Percentiles rank a stretch among this genome's conserved stretches.
Conservation (phyloP, 768 basidiomycete genomes). For the Podaxis pistillaris region DNA sequence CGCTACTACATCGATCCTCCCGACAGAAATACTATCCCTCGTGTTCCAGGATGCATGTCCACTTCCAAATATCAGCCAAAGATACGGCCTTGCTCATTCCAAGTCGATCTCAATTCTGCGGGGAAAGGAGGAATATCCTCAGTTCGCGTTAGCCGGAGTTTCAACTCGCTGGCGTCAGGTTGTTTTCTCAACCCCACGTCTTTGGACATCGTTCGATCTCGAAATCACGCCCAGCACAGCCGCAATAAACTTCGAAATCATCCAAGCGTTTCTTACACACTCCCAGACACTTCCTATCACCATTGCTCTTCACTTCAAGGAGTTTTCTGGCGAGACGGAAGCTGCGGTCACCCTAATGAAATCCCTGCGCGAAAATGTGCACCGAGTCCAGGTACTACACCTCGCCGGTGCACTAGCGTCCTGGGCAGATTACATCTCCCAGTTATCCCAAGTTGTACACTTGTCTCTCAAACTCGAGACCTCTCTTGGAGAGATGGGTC, state of each 20-base stretch:
- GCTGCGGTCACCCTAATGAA: no score
- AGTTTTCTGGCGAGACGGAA: background rate
- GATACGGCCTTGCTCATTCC: background rate
- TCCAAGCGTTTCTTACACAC: background rate
- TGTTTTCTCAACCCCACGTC: background rate
- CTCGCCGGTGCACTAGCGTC: no score
- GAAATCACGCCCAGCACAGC: background rate
- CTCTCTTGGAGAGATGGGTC: background rate
- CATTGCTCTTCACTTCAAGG: background rate
- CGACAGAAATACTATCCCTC: background rate
- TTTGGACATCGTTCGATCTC: background rate
- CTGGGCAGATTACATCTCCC: no score
- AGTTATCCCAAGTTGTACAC: no score
- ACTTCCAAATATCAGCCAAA: background rate
- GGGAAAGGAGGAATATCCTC: background rate
- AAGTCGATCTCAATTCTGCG: background rate
- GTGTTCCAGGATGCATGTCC: background rate
- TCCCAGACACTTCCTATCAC: background rate
- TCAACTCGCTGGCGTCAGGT: background rate
- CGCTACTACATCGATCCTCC: background rate
- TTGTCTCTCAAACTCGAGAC: no score
- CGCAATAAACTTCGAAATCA: background rate
- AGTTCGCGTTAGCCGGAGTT: background rate
- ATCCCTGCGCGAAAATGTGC: no score
- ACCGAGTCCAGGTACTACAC: no score